Evolutionary conservation across 352 stramenopile genomes (phyloP).

Genomic region (Phytophthora hibernalis): DNA sequence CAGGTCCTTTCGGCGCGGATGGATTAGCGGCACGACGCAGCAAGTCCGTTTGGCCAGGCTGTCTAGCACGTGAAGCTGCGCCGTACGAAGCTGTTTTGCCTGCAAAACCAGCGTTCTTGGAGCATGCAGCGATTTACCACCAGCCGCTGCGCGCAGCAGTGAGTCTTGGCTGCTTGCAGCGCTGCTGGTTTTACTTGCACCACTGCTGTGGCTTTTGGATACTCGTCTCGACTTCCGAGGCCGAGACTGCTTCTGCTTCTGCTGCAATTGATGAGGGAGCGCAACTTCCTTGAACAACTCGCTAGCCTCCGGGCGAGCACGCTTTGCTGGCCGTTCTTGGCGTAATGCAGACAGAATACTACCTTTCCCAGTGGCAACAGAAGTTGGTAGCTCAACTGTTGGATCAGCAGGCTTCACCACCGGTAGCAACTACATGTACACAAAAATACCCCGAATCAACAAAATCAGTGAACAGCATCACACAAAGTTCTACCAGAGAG

Average conservation of each 20-base stretch:
- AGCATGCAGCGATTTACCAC: slow-evolving; percentile 6
- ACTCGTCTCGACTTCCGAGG: slow-evolving; percentile 29
- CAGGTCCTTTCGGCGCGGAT: slow-evolving; percentile 12
- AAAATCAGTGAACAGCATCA: neutral
- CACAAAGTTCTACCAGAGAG: neutral
- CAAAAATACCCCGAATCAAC: neutral
- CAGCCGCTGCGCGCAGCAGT: slow-evolving; percentile 12
- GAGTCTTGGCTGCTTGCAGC: slow-evolving; percentile 16
- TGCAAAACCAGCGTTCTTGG: slow-evolving; percentile 1
- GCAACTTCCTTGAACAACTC: slow-evolving; percentile 60
- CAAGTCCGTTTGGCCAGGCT: slow-evolving; percentile 11
- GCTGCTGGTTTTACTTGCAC: slow-evolving; percentile 16
- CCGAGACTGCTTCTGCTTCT: slow-evolving; percentile 26
- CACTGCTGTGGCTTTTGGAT: slow-evolving; percentile 26
- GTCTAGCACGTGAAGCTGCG: neutral
- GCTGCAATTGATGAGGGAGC: slow-evolving; percentile 28
- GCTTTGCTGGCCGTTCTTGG: slow-evolving; percentile 63
- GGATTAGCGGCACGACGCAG: slow-evolving; percentile 12
- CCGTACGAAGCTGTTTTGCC: neutral
- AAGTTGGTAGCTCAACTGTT: slow-evolving; percentile 4
- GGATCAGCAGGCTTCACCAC: slow-evolving; percentile 28
- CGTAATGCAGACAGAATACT: slow-evolving; percentile 76
- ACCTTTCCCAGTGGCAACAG: slow-evolving; percentile 20
- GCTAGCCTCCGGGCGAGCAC: slow-evolving; percentile 37
- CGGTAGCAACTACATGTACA: slow-evolving; percentile 16